phyloP scores from a whole-genome alignment of 371 early-diverging fungal species.

The Smittium culicis region DNA sequence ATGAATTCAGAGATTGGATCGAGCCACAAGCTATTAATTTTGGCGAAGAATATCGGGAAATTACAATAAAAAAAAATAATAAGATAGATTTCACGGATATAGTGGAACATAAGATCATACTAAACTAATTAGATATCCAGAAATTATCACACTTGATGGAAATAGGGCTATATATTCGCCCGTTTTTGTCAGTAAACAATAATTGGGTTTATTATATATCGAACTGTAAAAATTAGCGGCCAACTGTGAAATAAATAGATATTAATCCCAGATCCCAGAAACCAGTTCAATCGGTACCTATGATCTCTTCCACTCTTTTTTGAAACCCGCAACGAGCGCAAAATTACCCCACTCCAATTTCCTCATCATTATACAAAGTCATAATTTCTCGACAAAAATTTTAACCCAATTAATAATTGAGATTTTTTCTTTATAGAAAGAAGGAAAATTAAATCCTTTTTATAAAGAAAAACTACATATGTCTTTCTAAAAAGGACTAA shows the following conservation, averaged over 20 bases:
- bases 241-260: neutral
- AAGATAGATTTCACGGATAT: neutral
- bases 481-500: no score
- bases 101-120: neutral
- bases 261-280: neutral
- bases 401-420: no score
- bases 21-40: neutral
- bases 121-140: neutral
- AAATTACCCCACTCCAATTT: no score
- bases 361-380: no score
- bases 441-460: no score
- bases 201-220: neutral
- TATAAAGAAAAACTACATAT: no score
- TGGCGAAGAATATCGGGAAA: neutral
- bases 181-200: neutral
- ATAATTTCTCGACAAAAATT: no score
- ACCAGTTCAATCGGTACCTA: neutral
- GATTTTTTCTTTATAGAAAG: no score
- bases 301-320: neutral
- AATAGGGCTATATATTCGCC: neutral
- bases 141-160: neutral
- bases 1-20: neutral
- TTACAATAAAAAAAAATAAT: neutral
- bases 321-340: neutral
- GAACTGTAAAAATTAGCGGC: neutral